Conservation (phyloP, 768 basidiomycete species). For the Tricholoma flavovirens region DNA sequence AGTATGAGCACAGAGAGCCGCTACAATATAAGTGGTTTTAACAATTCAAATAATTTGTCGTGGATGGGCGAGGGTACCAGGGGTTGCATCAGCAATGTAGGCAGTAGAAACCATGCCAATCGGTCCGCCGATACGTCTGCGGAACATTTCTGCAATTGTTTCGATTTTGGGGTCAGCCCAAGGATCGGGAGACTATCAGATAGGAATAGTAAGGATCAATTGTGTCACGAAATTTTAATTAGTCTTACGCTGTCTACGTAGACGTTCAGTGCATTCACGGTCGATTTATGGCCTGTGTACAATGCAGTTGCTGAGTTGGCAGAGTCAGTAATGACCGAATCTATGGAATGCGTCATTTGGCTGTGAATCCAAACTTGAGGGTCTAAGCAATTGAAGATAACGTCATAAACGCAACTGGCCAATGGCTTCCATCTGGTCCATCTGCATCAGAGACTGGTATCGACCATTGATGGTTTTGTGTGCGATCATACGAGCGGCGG, state of each 20-base stretch:
- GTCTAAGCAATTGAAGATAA: neutral
- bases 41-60: neutral
- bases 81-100: slow-evolving; percentile 39
- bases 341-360: slow-evolving; percentile 44
- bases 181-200: slow-evolving; percentile 29
- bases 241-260: slow-evolving; percentile 36
- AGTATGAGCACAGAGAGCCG: slow-evolving; percentile 37
- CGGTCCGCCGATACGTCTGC: slow-evolving; percentile 32
- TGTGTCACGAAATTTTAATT: neutral
- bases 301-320: slow-evolving; percentile 43
- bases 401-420: slow-evolving; percentile 29
- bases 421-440: slow-evolving; percentile 41
- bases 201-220: neutral
- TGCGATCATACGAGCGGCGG: slow-evolving; percentile 38
- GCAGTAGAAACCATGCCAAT: slow-evolving; percentile 44
- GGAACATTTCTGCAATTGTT: slow-evolving; percentile 40
- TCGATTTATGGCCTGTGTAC: slow-evolving; percentile 40
- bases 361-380: slow-evolving; percentile 10
- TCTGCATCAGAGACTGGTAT: slow-evolving; percentile 42
- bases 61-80: slow-evolving; percentile 20
- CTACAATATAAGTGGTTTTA: slow-evolving; percentile 13
- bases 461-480: slow-evolving; percentile 43
- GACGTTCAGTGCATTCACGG: slow-evolving; percentile 36
- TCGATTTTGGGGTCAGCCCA: slow-evolving; percentile 41
- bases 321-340: slow-evolving; percentile 44